A percentile compares a stretch with the other conserved stretches of the same genome.
Conservation (phyloP, 139 green algal species). For the Chlorella sp. region DNA sequence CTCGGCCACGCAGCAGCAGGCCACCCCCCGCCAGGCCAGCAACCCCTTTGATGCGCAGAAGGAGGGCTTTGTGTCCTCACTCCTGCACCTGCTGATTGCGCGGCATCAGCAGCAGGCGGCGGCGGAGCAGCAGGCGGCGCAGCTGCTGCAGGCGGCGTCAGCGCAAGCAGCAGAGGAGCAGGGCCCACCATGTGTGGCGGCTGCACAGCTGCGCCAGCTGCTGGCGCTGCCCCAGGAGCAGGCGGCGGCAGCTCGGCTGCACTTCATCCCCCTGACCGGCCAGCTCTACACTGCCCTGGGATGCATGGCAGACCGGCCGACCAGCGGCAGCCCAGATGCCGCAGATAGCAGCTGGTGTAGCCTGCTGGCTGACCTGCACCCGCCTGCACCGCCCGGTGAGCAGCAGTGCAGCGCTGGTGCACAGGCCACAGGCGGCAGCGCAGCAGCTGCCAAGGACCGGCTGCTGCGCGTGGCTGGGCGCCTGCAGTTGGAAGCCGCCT, state of each 20-base stretch:
- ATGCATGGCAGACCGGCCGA: background rate
- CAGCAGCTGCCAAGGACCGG: background rate
- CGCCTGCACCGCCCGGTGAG: background rate
- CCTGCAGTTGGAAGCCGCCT: background rate
- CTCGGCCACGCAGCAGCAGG: background rate
- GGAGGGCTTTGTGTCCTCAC: slow-evolving; percentile 57
- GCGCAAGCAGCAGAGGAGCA: background rate
- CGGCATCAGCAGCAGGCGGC: background rate
- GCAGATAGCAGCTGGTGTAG: background rate
- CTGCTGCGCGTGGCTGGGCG: background rate
- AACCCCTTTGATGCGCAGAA: slow-evolving; percentile 72
- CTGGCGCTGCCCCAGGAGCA: slow-evolving; percentile 1
- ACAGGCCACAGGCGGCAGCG: no score
- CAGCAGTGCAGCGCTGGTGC: background rate
- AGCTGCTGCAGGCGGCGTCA: background rate
- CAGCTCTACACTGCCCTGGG: slow-evolving; percentile 1
- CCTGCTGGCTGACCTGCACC: slow-evolving; percentile 10
- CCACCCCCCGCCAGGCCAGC: background rate
- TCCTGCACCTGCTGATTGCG: slow-evolving; percentile 57
- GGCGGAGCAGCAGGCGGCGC: background rate
- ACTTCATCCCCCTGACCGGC: slow-evolving; percentile 14
- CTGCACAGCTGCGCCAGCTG: slow-evolving; percentile 7
- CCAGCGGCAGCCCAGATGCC: background rate
- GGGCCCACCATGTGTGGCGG: background rate
- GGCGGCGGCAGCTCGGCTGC: slow-evolving; percentile 7